Evolutionary conservation across 805 yeast species (phyloP).

Genomic region (Candida parachauliodes): DNA sequence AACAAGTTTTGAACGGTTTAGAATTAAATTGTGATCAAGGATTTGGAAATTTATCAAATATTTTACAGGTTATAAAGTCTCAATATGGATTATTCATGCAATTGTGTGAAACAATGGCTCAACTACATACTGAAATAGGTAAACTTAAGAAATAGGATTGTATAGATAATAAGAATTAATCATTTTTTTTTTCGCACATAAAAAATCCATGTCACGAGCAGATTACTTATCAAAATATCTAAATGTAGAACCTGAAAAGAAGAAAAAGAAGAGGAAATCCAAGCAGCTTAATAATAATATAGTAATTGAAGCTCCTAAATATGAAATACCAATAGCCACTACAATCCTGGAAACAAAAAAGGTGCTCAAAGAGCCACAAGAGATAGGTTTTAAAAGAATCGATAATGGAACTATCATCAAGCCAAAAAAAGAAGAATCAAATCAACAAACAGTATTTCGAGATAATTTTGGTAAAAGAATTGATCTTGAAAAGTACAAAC

Average conservation of each 20-base stretch:
- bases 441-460: constrained; percentile 48
- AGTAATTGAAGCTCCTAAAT: constrained; percentile 8
- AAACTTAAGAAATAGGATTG: constrained; percentile 11
- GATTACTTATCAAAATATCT: constrained; percentile 32
- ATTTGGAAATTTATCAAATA: constrained; percentile 38
- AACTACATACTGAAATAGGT: constrained; percentile 47
- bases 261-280: constrained; percentile 13
- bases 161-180: background rate
- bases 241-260: constrained; percentile 12
- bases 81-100: constrained; percentile 74
- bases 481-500: constrained; percentile 30
- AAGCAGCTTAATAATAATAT: constrained; percentile 3
- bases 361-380: constrained; percentile 16
- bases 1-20: constrained; percentile 45
- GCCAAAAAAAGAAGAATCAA: background rate
- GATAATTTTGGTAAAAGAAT: constrained; percentile 58
- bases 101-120: constrained; percentile 69
- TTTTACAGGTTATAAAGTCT: constrained; percentile 60
- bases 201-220: constrained; percentile 19
- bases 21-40: constrained; percentile 38
- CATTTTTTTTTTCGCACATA: background rate
- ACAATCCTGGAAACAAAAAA: constrained; percentile 18
- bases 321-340: constrained; percentile 9
- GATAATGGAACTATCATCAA: constrained; percentile 21
- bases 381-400: constrained; percentile 35